phyloP scores from a whole-genome alignment of 345 rosid genomes.

The Microcos paniculata region DNA sequence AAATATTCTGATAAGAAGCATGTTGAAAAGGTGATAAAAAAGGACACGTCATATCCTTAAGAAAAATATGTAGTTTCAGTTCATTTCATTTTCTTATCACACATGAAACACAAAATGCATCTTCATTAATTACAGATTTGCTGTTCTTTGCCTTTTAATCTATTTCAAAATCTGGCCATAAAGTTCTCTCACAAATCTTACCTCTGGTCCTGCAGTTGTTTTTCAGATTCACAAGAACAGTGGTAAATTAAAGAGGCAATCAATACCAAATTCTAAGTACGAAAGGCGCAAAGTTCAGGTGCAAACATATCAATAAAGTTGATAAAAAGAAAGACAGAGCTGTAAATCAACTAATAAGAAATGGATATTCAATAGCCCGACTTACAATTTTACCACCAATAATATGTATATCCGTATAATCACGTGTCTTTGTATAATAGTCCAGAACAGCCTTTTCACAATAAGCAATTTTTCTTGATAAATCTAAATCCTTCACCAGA shows the following conservation, averaged over 20 bases:
- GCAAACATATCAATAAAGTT: background rate
- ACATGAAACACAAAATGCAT: background rate
- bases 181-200: background rate
- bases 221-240: background rate
- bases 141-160: background rate
- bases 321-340: background rate
- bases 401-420: constrained; percentile 73
- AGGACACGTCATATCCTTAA: background rate
- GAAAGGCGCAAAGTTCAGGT: constrained; percentile 1
- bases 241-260: background rate
- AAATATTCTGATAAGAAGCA: background rate
- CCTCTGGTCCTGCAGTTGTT: background rate
- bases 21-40: background rate
- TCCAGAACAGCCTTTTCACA: constrained; percentile 63
- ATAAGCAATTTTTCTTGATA: constrained; percentile 63
- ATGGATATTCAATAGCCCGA: constrained; percentile 18
- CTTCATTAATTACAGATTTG: background rate
- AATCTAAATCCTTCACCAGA: constrained; percentile 66
- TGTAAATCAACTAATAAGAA: background rate
- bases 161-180: no score
- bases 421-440: constrained; percentile 81
- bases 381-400: constrained; percentile 76
- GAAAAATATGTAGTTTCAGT: background rate
- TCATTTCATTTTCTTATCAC: background rate
- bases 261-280: background rate